Conservation (phyloP, 1,139 yeast genomes). For the Yamadazyma diospyri region DNA sequence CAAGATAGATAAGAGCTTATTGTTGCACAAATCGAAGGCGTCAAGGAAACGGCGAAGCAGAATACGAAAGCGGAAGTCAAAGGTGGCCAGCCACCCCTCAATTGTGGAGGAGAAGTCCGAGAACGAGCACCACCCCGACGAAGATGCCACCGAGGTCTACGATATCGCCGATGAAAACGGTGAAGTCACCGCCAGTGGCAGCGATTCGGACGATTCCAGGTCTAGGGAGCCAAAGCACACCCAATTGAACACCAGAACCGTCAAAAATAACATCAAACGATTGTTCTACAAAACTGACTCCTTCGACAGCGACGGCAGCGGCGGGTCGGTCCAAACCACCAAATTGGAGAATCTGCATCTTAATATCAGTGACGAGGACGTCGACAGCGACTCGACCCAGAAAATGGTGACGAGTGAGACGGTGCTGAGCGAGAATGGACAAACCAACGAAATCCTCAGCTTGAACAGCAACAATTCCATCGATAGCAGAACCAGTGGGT, state of each 20-base stretch:
- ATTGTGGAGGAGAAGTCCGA: conserved; percentile 5
- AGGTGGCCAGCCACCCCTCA: conserved; percentile 1
- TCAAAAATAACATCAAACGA: conserved; percentile 10
- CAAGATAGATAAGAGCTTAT: neutral
- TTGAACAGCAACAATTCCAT: conserved; percentile 25
- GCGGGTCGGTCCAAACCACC: conserved; percentile 14
- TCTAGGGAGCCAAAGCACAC: conserved; percentile 2
- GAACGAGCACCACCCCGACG: conserved; percentile 1
- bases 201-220: neutral
- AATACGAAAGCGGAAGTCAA: conserved; percentile 3
- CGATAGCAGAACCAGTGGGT: conserved; percentile 3
- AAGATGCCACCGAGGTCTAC: conserved; percentile 1
- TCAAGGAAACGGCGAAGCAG: conserved; percentile 4
- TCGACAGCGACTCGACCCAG: conserved; percentile 17
- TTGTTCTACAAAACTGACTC: conserved; percentile 13
- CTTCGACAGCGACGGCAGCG: conserved; percentile 13
- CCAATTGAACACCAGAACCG: conserved; percentile 8
- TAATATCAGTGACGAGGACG: conserved; percentile 4
- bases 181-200: too few relatives aligned
- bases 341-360: too few relatives aligned
- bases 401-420: conserved; percentile 9
- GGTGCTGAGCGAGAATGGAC: neutral
- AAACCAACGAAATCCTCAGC: conserved; percentile 19
- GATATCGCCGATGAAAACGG: neutral
- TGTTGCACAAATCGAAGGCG: neutral